Evolutionary conservation across 805 yeast genomes (phyloP).

Genomic region (Monosporozyma servazzii): DNA sequence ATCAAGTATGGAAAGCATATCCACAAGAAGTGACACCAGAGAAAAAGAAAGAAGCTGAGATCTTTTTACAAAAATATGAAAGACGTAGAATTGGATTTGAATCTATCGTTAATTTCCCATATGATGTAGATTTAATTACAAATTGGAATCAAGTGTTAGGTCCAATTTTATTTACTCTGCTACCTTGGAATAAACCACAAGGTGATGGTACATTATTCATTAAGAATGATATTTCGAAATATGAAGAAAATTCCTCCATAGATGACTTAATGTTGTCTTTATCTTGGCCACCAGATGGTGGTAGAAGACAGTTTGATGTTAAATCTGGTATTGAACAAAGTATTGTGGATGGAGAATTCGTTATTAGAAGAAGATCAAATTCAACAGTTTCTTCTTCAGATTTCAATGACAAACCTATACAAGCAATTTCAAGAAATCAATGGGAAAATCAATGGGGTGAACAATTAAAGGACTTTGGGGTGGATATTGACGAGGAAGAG

Average conservation of each 20-base stretch:
- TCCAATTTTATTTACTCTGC: constrained; percentile 50
- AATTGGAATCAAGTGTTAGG: constrained; percentile 55
- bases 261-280: constrained; percentile 52
- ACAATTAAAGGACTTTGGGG: constrained; percentile 75
- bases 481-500: constrained; percentile 67
- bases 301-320: constrained; percentile 22
- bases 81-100: constrained; percentile 39
- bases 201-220: constrained; percentile 52
- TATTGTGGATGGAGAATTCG: constrained; percentile 26
- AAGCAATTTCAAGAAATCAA: constrained; percentile 29
- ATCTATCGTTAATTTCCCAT: constrained; percentile 67
- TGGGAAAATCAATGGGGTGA: constrained; percentile 87
- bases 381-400: not conserved
- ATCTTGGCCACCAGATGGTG: constrained; percentile 95
- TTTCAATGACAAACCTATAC: constrained; percentile 18
- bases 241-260: constrained; percentile 14
- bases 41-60: constrained; percentile 10
- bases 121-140: constrained; percentile 53
- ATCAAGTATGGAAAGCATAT: constrained; percentile 39
- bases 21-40: constrained; percentile 10
- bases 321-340: not conserved
- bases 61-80: constrained; percentile 6
- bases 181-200: constrained; percentile 60
- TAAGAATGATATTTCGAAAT: constrained; percentile 43
- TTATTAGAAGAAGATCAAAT: constrained; percentile 19